phyloP scores from a whole-genome alignment of 306 rosid genomes.

The Phaseolus lunatus region DNA sequence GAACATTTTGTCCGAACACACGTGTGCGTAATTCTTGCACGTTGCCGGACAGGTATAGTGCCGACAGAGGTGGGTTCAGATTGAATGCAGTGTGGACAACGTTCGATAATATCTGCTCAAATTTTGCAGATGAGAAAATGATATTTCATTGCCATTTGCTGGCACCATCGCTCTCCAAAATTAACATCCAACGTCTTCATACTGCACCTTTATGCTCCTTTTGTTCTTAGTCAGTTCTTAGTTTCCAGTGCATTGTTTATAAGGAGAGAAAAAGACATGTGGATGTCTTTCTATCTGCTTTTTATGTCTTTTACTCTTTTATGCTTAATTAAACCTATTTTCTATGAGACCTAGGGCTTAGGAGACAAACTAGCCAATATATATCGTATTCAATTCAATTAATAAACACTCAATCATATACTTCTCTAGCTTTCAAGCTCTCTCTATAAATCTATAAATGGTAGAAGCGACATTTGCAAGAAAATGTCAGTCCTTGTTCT shows the following conservation, averaged over 20 bases:
- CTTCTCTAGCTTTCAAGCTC: background rate
- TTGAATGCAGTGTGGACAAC: conserved; percentile 41
- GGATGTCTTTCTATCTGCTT: background rate
- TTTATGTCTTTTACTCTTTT: conserved; percentile 31
- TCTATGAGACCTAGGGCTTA: conserved; percentile 46
- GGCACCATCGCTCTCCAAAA: conserved; percentile 27
- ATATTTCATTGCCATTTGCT: conserved; percentile 41
- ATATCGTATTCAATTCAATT: background rate
- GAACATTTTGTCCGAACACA: conserved; percentile 53
- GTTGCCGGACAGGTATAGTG: conserved; percentile 54
- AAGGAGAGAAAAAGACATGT: background rate
- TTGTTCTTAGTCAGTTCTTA: conserved; percentile 21
- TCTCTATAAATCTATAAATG: background rate
- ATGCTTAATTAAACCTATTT: conserved; percentile 1
- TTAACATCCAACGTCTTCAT: conserved; percentile 4
- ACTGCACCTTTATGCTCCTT: conserved; percentile 5
- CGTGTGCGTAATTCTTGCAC: conserved; percentile 49
- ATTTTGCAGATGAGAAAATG: conserved; percentile 19
- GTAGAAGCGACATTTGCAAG: background rate
- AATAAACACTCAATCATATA: background rate
- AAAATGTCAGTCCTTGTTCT: conserved; percentile 29
- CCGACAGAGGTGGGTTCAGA: conserved; percentile 54
- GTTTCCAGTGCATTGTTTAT: conserved; percentile 34
- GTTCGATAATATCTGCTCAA: conserved; percentile 36
- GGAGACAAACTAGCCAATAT: conserved; percentile 27